Percentiles rank a stretch among this genome's conserved stretches.
phyloP scores from a whole-genome alignment of 805 yeast genomes.

The Sugiyamaella boreocaroliniensis region DNA sequence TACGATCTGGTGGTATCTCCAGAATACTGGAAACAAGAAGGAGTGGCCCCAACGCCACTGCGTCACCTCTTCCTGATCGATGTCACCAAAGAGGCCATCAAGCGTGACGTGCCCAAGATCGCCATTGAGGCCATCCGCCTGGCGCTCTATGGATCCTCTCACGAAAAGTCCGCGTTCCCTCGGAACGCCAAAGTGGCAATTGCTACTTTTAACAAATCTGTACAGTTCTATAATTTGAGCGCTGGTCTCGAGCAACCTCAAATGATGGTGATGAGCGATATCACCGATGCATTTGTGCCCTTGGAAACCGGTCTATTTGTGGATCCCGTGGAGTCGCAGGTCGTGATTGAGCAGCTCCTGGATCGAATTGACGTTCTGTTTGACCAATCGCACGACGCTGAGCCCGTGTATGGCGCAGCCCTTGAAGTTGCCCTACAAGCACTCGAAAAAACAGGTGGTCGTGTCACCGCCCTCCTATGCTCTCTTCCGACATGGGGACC shows the following conservation, averaged over 20 bases:
- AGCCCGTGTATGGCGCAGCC: constrained; percentile 76
- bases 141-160: constrained; percentile 35
- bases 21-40: constrained; percentile 50
- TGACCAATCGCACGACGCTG: constrained; percentile 39
- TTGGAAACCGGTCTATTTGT: constrained; percentile 67
- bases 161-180: constrained; percentile 29
- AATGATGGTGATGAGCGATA: constrained; percentile 57
- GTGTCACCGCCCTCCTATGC: constrained; percentile 61
- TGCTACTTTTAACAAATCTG: constrained; percentile 62
- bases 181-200: constrained; percentile 55
- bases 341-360: constrained; percentile 61
- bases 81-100: constrained; percentile 51
- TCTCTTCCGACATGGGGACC: constrained; percentile 76
- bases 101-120: constrained; percentile 54
- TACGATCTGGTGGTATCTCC: constrained; percentile 78
- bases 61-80: constrained; percentile 73
- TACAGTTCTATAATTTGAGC: constrained; percentile 67
- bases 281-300: constrained; percentile 79
- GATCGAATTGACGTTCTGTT: constrained; percentile 47
- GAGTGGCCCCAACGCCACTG: constrained; percentile 40
- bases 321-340: constrained; percentile 61
- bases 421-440: constrained; percentile 60
- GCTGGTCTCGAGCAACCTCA: constrained; percentile 50
- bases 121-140: constrained; percentile 65
- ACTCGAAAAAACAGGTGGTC: constrained; percentile 62